Evolutionary conservation across 768 basidiomycete species (phyloP), one percentile per base, ranked within the genome.

Genomic region (Tubosaeta sp.): DNA sequence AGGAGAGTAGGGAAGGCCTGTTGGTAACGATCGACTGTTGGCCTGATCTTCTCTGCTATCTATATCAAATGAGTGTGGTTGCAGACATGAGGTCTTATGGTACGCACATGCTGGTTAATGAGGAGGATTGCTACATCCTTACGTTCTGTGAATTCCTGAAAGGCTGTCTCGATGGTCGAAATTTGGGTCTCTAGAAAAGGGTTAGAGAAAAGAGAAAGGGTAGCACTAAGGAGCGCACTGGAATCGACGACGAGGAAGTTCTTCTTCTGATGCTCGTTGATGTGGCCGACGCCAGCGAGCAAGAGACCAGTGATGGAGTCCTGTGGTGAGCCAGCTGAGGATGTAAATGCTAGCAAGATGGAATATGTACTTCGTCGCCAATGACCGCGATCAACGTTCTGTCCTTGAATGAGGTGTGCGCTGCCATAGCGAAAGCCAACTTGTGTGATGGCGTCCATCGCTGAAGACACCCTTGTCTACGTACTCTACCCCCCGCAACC

Each of bases 1-100:
- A 99, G 82, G 35, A 99, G 73, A 0, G 96, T 93, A 19, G 96
- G 96, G 74, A 99, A 99, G 0, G 95, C 84, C 69, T 94, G 90
- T 57, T 91, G 85, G 69, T 99, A 99, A 61, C 85, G 84, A 71
- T 99, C 96, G 12, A 99, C 92, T 1, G 89, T 83, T 0, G 92
- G 92, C 32, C 96, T 77, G 56, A 99, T 99, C 77, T 90, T 92
- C 76, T 98, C 96, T 53, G 96, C 96, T 61, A 98, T 78, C 96
- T 97, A 66, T 9, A 57, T 53, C 44, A 34, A 59, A 32, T 57
- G 45, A 45, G 55, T 27, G 27, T 43, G 42, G 24, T 29, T 22
- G 50, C 31, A 16, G 32, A 45, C 29, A 35, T 44, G 13, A 21
- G 32, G 41, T 21, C 31, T 43, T 32, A 27, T 16, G 41, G 34